Evolutionary conservation across 345 rosid genomes (phyloP).

Genomic region (Combretum micranthum): DNA sequence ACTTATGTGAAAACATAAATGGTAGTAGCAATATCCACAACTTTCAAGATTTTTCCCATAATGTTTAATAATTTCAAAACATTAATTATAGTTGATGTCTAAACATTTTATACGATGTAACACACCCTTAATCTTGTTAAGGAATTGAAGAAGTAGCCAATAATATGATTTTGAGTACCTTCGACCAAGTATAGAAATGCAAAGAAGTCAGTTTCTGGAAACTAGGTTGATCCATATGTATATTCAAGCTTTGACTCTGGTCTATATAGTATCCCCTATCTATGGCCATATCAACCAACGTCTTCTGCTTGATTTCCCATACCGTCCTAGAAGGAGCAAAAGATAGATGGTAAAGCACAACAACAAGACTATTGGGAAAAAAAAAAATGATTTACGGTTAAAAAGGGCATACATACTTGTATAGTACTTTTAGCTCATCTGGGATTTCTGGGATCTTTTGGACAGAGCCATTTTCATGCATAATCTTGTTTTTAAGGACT

Average conservation of each 20-base stretch:
- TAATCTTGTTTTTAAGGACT: constrained; percentile 66
- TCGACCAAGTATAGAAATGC: constrained; percentile 80
- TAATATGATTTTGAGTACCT: constrained; percentile 32
- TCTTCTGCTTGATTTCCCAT: constrained; percentile 95
- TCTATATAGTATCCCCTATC: constrained; percentile 91
- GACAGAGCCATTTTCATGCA: constrained; percentile 70
- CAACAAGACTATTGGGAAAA: background rate
- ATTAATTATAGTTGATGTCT: too few species aligned
- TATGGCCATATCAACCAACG: constrained; percentile 81
- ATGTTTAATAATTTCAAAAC: too few species aligned
- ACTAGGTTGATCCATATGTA: constrained; percentile 86
- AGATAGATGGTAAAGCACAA: background rate
- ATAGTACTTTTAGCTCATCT: constrained; percentile 57
- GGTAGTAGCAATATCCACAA: too few species aligned
- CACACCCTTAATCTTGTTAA: too few species aligned
- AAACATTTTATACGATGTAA: too few species aligned
- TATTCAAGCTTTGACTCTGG: constrained; percentile 93
- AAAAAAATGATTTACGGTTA: background rate
- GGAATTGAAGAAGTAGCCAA: too few species aligned
- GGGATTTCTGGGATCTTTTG: constrained; percentile 67
- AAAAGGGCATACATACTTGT: constrained; percentile 43
- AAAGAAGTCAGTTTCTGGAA: constrained; percentile 73
- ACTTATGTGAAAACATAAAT: background rate
- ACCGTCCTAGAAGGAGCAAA: constrained; percentile 51
- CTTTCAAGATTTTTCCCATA: too few species aligned